phyloP scores from a whole-genome alignment of 2,329 filamentous ascomycete species.

The Didymella glomerata region DNA sequence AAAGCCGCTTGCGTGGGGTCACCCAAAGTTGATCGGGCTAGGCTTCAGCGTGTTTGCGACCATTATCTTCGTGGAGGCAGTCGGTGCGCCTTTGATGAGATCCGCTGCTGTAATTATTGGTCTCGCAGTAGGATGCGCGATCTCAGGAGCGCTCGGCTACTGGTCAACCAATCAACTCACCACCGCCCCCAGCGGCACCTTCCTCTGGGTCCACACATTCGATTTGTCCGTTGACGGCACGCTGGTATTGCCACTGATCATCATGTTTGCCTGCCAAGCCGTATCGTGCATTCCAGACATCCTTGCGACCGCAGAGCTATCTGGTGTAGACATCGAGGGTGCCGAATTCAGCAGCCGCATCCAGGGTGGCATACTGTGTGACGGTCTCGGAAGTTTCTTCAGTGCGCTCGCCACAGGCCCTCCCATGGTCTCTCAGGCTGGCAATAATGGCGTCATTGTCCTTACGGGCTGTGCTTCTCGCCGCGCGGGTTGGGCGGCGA shows the following conservation, averaged over 20 bases:
- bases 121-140: conserved; percentile 38
- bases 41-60: conserved; percentile 43
- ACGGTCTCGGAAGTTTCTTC: conserved; percentile 41
- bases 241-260: conserved; percentile 38
- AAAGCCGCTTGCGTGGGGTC: conserved; percentile 44
- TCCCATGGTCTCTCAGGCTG: conserved; percentile 42
- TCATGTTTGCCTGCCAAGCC: conserved; percentile 44
- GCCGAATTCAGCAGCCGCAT: conserved; percentile 39
- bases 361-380: conserved; percentile 41
- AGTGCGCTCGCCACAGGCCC: conserved; percentile 38
- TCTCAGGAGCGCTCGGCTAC: conserved; percentile 40
- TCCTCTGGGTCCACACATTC: conserved; percentile 42
- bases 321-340: conserved; percentile 38
- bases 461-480: conserved; percentile 40
- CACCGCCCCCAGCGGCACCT: conserved; percentile 34
- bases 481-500: conserved; percentile 42
- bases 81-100: conserved; percentile 42
- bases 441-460: conserved; percentile 43
- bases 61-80: conserved; percentile 37
- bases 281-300: conserved; percentile 51
- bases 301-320: conserved; percentile 40
- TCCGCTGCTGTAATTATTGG: conserved; percentile 41
- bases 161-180: conserved; percentile 34
- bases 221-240: conserved; percentile 41
- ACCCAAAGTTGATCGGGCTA: conserved; percentile 40